Percentiles rank a stretch among this genome's conserved stretches.
These are phyloP conservation scores for Cicer pinnatifidum DNA, from an alignment of 306 rosid species.

Conservation along the genomic window DNA sequence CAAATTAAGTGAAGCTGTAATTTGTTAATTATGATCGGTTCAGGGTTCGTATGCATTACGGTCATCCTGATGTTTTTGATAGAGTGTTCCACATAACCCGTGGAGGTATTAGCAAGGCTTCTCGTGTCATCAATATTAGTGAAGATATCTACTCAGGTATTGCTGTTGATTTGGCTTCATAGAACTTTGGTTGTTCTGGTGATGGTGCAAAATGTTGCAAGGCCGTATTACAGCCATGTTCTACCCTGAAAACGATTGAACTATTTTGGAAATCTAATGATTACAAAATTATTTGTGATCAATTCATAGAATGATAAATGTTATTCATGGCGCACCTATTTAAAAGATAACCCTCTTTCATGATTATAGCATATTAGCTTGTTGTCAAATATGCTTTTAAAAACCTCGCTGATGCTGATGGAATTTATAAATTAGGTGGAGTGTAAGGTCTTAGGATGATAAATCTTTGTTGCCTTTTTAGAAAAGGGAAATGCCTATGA, in stretches of 20 bases:
- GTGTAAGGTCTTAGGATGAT: background rate
- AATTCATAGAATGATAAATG: slow-evolving; percentile 5
- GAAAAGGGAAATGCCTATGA: background rate
- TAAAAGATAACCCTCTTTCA: background rate
- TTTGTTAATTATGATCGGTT: slow-evolving; percentile 38
- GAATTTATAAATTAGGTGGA: slow-evolving; percentile 3
- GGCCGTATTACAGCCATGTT: background rate
- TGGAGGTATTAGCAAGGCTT: slow-evolving; percentile 97
- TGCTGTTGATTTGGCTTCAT: slow-evolving; percentile 22
- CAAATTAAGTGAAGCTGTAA: slow-evolving; percentile 18
- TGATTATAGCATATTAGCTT: slow-evolving; percentile 10
- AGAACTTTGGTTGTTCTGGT: background rate
- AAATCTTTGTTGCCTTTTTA: background rate
- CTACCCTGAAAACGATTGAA: background rate
- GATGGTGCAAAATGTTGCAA: background rate
- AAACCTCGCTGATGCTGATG: slow-evolving; percentile 20
- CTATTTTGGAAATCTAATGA: background rate
- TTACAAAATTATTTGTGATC: background rate
- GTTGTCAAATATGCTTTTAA: background rate
- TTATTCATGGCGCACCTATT: background rate
- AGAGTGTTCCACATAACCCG: slow-evolving; percentile 91
- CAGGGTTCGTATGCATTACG: slow-evolving; percentile 98
- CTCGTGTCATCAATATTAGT: slow-evolving; percentile 90
- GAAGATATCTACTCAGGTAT: slow-evolving; percentile 90
- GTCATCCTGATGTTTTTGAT: slow-evolving; percentile 98